Conservation (phyloP, 2,329 filamentous ascomycete species). For the Didymosphaeria variabile region DNA sequence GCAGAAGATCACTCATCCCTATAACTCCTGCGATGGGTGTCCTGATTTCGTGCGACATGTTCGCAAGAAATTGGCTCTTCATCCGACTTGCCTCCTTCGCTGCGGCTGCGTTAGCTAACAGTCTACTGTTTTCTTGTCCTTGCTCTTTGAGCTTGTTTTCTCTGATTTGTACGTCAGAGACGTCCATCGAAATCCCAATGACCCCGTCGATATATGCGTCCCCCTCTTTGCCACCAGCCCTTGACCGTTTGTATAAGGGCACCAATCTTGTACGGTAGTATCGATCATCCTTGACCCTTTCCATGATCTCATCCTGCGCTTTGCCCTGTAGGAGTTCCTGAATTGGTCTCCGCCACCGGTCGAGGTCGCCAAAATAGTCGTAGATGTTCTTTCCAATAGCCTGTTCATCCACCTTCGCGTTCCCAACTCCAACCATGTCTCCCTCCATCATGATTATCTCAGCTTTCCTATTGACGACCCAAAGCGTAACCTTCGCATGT, state of each 20-base stretch:
- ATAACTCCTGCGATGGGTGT: constrained; percentile 83
- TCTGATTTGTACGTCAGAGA: constrained; percentile 74
- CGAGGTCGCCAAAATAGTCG: constrained; percentile 64
- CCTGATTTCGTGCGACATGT: constrained; percentile 83
- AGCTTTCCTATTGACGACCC: constrained; percentile 71
- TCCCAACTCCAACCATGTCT: constrained; percentile 60
- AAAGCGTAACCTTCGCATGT: constrained; percentile 78
- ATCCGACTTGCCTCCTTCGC: constrained; percentile 82
- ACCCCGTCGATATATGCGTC: constrained; percentile 72
- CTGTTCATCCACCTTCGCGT: constrained; percentile 26
- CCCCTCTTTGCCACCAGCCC: constrained; percentile 60
- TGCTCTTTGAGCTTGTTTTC: constrained; percentile 71
- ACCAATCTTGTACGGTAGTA: constrained; percentile 78
- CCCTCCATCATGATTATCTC: constrained; percentile 76
- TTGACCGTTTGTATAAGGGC: constrained; percentile 68
- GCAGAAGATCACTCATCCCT: constrained; percentile 78
- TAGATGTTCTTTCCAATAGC: constrained; percentile 69
- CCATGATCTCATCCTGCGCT: constrained; percentile 67
- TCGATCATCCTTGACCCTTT: constrained; percentile 67
- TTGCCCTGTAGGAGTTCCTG: constrained; percentile 71
- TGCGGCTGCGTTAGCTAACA: constrained; percentile 78
- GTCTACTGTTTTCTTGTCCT: constrained; percentile 72
- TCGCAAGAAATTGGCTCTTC: constrained; percentile 81
- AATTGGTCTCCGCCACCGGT: constrained; percentile 65
- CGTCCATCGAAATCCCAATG: constrained; percentile 81